Evolutionary conservation across 1,139 yeast genomes (phyloP).

Genomic region (Blastobotrys malaysiensis): DNA sequence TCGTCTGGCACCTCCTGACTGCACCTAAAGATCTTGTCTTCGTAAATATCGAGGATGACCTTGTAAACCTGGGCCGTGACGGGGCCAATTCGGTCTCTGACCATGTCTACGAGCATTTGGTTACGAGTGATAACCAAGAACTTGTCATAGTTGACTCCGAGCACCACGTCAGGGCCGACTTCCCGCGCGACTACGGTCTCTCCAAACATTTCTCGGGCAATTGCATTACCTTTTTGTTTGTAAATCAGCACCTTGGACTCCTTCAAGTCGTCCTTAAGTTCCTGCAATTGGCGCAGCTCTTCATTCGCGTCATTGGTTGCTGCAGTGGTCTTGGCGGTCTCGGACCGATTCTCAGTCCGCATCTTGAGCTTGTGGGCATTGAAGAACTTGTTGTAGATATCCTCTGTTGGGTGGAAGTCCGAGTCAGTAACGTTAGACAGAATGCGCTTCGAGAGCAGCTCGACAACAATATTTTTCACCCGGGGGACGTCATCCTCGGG

Average conservation of each 20-base stretch:
- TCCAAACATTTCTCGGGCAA: not conserved
- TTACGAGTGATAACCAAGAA: conserved; percentile 65
- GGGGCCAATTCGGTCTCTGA: conserved; percentile 64
- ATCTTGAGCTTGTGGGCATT: conserved; percentile 18
- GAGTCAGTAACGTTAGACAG: conserved; percentile 43
- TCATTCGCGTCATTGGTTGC: conserved; percentile 53
- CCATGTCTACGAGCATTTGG: conserved; percentile 56
- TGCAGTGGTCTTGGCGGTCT: conserved; percentile 26
- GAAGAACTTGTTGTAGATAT: conserved; percentile 27
- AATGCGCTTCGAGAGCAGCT: conserved; percentile 48
- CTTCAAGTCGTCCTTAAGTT: conserved; percentile 20
- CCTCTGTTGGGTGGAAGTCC: conserved; percentile 36
- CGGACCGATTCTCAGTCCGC: conserved; percentile 22
- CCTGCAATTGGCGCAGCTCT: conserved; percentile 34
- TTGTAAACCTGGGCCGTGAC: conserved; percentile 62
- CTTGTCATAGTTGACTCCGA: conserved; percentile 61
- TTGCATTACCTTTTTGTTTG: not conserved
- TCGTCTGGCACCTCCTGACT: conserved; percentile 24
- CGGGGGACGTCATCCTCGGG: conserved; percentile 18
- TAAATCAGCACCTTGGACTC: not conserved
- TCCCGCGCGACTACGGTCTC: conserved; percentile 7
- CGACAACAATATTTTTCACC: conserved; percentile 30
- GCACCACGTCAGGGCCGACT: conserved; percentile 37
- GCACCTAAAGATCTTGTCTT: conserved; percentile 34
- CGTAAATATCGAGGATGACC: conserved; percentile 53